Evolutionary conservation across 257 asterid species (phyloP).

Genomic region (Jacaranda copaia): DNA sequence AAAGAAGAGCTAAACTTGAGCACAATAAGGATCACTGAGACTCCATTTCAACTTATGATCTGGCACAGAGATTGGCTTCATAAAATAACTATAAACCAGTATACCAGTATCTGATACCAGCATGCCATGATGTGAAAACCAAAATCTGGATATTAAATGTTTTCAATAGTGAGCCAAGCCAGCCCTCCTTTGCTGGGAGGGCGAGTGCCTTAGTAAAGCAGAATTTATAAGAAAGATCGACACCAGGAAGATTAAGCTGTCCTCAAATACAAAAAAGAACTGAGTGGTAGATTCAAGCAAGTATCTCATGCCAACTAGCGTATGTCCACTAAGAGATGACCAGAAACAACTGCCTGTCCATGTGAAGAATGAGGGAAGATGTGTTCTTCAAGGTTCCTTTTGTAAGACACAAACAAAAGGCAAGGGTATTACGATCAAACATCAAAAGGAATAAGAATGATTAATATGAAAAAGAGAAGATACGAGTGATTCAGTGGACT

Average conservation of each 20-base stretch:
- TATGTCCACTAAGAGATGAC: neutral
- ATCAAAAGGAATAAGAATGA: neutral
- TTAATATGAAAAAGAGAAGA: neutral
- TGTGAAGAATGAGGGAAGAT: neutral
- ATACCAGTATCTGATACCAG: constrained; percentile 11
- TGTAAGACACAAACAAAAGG: neutral
- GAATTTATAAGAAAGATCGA: neutral
- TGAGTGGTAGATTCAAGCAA: neutral
- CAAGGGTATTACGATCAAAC: neutral
- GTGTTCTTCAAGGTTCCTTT: neutral
- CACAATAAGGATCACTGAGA: constrained; percentile 18
- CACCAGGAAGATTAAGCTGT: constrained; percentile 1
- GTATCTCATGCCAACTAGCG: constrained; percentile 6
- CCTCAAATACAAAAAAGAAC: neutral
- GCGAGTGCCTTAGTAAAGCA: neutral
- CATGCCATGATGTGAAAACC: neutral
- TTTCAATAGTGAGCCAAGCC: neutral
- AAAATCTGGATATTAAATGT: neutral
- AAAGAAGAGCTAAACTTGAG: constrained; percentile 30
- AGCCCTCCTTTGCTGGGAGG: neutral
- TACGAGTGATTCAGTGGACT: neutral
- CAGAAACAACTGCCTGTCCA: constrained; percentile 6
- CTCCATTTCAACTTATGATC: neutral
- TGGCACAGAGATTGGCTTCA: constrained; percentile 1
- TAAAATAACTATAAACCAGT: neutral